Evolutionary conservation across 2,329 filamentous ascomycete genomes (phyloP), one percentile per base, ranked within the genome.

Genomic region (Colletotrichum aenigma): DNA sequence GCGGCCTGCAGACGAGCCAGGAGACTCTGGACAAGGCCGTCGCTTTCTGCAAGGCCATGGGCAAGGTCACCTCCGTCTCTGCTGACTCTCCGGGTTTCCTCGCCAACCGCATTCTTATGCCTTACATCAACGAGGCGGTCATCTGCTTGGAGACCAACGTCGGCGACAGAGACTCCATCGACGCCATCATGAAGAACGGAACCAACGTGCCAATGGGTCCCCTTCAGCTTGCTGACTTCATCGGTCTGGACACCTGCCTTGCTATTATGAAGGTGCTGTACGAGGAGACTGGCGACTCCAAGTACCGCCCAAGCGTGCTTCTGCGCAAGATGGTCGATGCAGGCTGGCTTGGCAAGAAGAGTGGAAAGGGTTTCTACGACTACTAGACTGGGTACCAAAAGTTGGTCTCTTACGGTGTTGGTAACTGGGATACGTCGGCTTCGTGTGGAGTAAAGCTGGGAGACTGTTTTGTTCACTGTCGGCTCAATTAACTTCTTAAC

Each of bases 121-220:
- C 97, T 0, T 99, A 99, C 84, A 98, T 99, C 88, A 99, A 99
- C 84, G 97, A 99, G 87, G 97, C 97, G 10, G 90, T 99, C 79
- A 96, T 98, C 78, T 99, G 97, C 85, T 89, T 99, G 16, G 97
- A 99, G 87, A 98, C 97, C 0, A 95, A 95, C 4, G 93, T 99
- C 1, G 97, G 97, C 21, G 91, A 92, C 78, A 94, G 94, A 79
- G 96, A 98, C 82, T 94, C 96, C 78, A 99, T 99, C 79, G 97
- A 99, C 83, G 93, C 91, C 78, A 99, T 99, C 81, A 99, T 99
- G 97, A 98, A 98, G 91, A 98, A 98, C 80, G 97, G 97, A 62
- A 99, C 97, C 26, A 98, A 98, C 82, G 97, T 99, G 55, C 97
- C 97, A 28, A 99, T 99, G 97, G 97, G 97, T 0, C 97, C 97